Base-by-base conservation (phyloP, 2,329 filamentous ascomycete genomes). In the Clonostachys chloroleuca region DNA sequence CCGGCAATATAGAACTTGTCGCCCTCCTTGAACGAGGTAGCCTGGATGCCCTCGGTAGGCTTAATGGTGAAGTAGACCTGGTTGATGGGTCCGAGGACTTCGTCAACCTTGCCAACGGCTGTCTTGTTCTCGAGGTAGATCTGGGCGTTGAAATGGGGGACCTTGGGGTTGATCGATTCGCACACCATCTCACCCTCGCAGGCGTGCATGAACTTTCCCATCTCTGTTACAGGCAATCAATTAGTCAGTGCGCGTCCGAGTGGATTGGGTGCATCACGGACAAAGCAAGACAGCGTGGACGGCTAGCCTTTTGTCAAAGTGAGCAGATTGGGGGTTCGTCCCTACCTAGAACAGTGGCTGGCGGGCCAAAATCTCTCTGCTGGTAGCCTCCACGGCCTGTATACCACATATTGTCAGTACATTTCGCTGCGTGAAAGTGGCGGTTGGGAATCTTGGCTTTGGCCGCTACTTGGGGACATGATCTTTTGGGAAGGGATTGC, bases 81-180 rank as follows among this genome's bases (percentile, higher is more conserved):
- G 79, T 96, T 97, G 71, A 99, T 89, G 54, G 94, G 92, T 49
- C 94, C 94, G 58, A 99, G 86, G 57, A 99, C 88, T 75, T 99
- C 94, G 74, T 99, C 94, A 65, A 99, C 88, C 74, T 97, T 97
- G 69, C 94, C 94, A 67, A 99, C 83, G 52, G 87, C 78, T 42
- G 88, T 92, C 86, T 97, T 99, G 79, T 97, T 99, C 80, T 97
- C 92, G 61, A 97, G 86, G 75, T 94, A 99, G 69, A 99, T 95
- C 57, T 91, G 91, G 52, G 94, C 94, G 77, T 96, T 97, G 86
- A 99, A 99, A 77, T 95, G 95, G 52, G 94, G 94, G 54, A 99
- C 87, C 75, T 97, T 97, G 60, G 87, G 77, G 78, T 96, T 97
- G 71, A 87, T 86, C 57, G 89, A 95, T 71, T 91, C 86, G 87